phyloP scores from a whole-genome alignment of 371 early-diverging fungal species.

The Syncephalastrum racemosum region DNA sequence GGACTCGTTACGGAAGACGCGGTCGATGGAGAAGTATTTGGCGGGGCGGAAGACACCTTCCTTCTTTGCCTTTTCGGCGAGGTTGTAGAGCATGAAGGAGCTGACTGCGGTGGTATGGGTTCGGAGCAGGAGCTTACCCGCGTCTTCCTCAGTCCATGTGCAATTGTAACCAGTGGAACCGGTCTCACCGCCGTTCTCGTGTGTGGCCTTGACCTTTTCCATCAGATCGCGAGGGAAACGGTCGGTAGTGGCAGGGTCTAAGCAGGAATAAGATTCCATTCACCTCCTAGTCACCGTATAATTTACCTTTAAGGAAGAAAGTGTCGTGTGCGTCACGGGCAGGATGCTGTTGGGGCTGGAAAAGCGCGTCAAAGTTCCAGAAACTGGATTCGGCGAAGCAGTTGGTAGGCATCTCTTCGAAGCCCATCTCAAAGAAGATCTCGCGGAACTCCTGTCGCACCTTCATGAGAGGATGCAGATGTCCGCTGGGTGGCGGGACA shows the following conservation, averaged over 20 bases:
- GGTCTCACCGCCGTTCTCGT: constrained; percentile 92
- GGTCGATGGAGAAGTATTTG: constrained; percentile 99
- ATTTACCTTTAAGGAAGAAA: constrained; percentile 86
- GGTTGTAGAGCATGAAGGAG: constrained; percentile 91
- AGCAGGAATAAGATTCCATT: not conserved
- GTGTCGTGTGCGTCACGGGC: constrained; percentile 99
- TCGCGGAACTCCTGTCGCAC: constrained; percentile 99
- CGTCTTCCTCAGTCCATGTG: constrained; percentile 94
- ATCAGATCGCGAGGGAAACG: constrained; percentile 88
- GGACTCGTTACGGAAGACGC: constrained; percentile 99
- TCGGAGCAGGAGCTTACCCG: constrained; percentile 94
- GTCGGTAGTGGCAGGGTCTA: constrained; percentile 79
- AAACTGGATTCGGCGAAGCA: constrained; percentile 98
- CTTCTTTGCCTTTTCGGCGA: constrained; percentile 81
- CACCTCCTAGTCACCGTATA: not conserved
- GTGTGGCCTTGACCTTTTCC: constrained; percentile 91
- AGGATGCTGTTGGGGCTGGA: constrained; percentile 99
- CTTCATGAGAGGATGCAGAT: constrained; percentile 99
- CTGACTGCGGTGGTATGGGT: constrained; percentile 99
- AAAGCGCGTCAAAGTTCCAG: constrained; percentile 99
- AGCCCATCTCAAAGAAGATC: constrained; percentile 99
- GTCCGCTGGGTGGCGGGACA: constrained; percentile 83
- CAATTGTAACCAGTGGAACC: constrained; percentile 97
- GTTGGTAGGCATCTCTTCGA: constrained; percentile 99
- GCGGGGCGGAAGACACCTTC: constrained; percentile 81